Conservation (phyloP, 495 filamentous ascomycete genomes). For the Hyaloscypha variabilis region DNA sequence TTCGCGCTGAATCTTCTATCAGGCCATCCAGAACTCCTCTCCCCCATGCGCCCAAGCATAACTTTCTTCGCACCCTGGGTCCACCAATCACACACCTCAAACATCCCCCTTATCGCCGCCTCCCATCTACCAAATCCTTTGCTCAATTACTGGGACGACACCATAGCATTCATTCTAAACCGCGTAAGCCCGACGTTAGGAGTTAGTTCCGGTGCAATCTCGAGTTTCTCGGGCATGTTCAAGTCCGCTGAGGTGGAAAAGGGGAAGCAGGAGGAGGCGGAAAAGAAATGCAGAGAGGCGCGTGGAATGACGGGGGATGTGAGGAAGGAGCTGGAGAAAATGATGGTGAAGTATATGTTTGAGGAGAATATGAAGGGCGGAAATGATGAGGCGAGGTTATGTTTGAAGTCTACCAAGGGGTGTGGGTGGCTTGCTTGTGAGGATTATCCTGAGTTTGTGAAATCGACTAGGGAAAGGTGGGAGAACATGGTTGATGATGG, state of each 20-base stretch:
- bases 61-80: constrained; percentile 51
- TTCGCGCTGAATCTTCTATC: constrained; percentile 48
- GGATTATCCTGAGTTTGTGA: constrained; percentile 13
- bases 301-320: constrained; percentile 20
- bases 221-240: not conserved
- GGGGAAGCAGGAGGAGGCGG: not conserved
- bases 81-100: constrained; percentile 41
- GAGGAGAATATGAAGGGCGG: constrained; percentile 24
- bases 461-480: constrained; percentile 14
- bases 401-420: constrained; percentile 22
- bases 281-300: constrained; percentile 5
- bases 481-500: constrained; percentile 10
- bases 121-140: constrained; percentile 30
- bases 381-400: constrained; percentile 31
- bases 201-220: not conserved
- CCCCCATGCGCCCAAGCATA: constrained; percentile 38
- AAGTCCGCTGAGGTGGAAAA: not conserved
- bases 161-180: constrained; percentile 39
- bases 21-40: constrained; percentile 40
- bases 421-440: constrained; percentile 24
- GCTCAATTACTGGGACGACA: constrained; percentile 38
- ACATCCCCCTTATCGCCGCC: constrained; percentile 27
- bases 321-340: constrained; percentile 17
- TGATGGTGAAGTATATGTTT: constrained; percentile 22
- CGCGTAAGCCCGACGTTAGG: constrained; percentile 10